Percentiles rank a stretch among this genome's conserved stretches.
phyloP scores from a whole-genome alignment of 805 yeast genomes.

The Saccharomycopsis oosterbeekiorum region DNA sequence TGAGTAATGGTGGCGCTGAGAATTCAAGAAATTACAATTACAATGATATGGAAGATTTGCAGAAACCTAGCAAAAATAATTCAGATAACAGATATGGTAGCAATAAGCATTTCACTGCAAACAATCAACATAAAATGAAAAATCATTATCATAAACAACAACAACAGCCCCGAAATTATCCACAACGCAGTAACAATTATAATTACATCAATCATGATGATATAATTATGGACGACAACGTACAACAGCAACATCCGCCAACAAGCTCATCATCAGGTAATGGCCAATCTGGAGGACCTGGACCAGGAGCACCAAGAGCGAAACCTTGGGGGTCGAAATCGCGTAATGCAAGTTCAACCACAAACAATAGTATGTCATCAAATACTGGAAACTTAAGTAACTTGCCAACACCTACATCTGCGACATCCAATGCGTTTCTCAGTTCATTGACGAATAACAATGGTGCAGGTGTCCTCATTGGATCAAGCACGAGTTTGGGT shows the following conservation, averaged over 20 bases:
- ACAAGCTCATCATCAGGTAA: neutral
- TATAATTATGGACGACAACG: neutral
- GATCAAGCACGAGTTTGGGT: neutral
- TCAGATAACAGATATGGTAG: neutral
- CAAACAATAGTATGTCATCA: neutral
- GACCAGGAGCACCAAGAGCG: neutral
- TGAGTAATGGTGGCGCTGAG: neutral
- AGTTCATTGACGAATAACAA: neutral
- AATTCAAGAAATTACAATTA: neutral
- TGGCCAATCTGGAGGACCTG: neutral
- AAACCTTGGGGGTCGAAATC: neutral
- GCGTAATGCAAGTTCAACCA: neutral
- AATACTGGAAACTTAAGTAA: neutral
- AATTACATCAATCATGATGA: neutral
- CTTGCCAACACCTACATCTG: neutral
- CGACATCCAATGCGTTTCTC: neutral
- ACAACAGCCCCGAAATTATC: neutral
- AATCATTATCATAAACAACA: neutral
- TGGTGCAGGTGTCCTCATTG: neutral
- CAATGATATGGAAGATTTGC: neutral
- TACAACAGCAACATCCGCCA: neutral
- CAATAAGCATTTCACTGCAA: neutral
- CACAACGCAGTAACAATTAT: neutral
- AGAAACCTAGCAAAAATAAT: neutral
- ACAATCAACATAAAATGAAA: neutral